A percentile compares a stretch with the other conserved stretches of the same genome.
phyloP scores from a whole-genome alignment of 495 filamentous ascomycete genomes.

The Astrocystis sublimbata region DNA sequence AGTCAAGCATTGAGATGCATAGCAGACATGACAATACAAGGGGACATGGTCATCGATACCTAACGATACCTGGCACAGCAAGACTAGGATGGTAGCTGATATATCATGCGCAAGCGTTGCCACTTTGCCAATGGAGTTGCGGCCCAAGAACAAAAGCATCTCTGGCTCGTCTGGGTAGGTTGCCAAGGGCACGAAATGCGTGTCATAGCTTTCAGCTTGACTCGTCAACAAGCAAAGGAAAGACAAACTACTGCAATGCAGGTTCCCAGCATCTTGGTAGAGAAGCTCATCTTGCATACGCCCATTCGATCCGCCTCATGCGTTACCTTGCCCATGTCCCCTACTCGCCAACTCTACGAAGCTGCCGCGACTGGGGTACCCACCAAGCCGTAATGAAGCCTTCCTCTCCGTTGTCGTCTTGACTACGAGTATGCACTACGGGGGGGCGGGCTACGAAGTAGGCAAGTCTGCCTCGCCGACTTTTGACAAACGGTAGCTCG shows the following conservation, averaged over 20 bases:
- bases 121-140: slow-evolving; percentile 8
- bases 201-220: neutral
- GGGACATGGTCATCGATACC: neutral
- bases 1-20: neutral
- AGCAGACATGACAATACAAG: neutral
- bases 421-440: no score
- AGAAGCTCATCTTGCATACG: slow-evolving; percentile 19
- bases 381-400: neutral
- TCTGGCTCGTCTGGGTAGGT: neutral
- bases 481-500: no score
- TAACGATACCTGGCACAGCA: neutral
- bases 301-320: slow-evolving; percentile 10
- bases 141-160: slow-evolving; percentile 14
- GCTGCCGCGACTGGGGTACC: neutral
- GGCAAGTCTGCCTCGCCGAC: no score
- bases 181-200: neutral
- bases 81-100: neutral
- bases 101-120: neutral
- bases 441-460: no score
- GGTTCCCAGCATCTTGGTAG: slow-evolving; percentile 18
- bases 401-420: no score
- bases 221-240: neutral
- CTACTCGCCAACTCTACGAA: neutral
- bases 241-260: neutral
- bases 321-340: neutral